Base-by-base conservation (phyloP, 148 eudicot genomes). In the Rhododendron kiyosumense region DNA sequence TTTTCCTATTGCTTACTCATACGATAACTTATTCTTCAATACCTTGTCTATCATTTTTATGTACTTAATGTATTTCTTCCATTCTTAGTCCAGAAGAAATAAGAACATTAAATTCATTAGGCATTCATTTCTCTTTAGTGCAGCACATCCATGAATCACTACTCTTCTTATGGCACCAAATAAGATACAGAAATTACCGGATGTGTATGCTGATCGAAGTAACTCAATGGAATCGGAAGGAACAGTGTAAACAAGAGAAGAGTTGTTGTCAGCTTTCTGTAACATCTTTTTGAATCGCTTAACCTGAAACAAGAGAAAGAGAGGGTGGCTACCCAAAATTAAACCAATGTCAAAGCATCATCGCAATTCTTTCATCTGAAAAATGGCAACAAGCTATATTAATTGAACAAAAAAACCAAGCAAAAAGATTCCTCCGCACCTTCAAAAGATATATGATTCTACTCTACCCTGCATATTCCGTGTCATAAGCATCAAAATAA, bases 241-340 rank as follows among this genome's bases (percentile, higher is more conserved):
- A 86, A 95, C 88, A 73, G 96, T 81, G 91, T 90, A 91, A 43
- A 82, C 83, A 22, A 91, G 83, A 86, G 92, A 93, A 82, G 94
- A 88, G 84, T 85, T 89, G 82, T 87, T 89, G 76, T 89, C 96
- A 84, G 96, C 98, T 91, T 95, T 96, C 85, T 88, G 91, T 81
- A 94, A 82, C 82, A 95, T 79, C 88, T 88, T 92, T 86, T 90
- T 91, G 90, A 97, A 95, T 83, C 89, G 83, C 83, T 85, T 90
- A 74, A 90, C 94, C 99, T 97, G 93, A 88, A 90, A 90, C 7
- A 75, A 63, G 67, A 43, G 78, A 81, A 32, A 80, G 17, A 49
- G 28, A 59, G 81, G 74, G 80, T 74, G 81, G 34, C 38, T 85
- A 79, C 22, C 32, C 59, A 78, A 81, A 20, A 28, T 15, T 34